Evolutionary conservation across 1,139 yeast genomes (phyloP).

Genomic region (Hansenula sp.): DNA sequence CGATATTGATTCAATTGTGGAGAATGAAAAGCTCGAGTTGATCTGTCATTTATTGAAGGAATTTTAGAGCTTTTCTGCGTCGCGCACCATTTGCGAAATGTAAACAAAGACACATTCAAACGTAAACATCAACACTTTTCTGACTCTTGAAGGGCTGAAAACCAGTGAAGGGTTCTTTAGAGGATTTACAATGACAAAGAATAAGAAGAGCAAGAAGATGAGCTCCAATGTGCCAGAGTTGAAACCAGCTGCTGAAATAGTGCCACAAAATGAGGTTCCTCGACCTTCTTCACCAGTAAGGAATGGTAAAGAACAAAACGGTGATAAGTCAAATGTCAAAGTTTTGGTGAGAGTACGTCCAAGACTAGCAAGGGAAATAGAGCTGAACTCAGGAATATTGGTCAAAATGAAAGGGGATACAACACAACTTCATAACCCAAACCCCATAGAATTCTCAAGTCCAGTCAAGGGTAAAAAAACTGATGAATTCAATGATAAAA

Average conservation of each 20-base stretch:
- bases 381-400: slow-evolving; percentile 16
- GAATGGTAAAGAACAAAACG: slow-evolving; percentile 1
- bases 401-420: slow-evolving; percentile 34
- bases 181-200: not conserved
- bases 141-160: too few species aligned
- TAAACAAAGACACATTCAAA: slow-evolving; percentile 3
- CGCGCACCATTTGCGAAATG: slow-evolving; percentile 4
- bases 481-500: slow-evolving; percentile 23
- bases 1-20: too few species aligned
- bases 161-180: too few species aligned
- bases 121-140: not conserved
- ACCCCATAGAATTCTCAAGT: slow-evolving; percentile 8
- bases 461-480: slow-evolving; percentile 12
- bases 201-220: not conserved
- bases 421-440: slow-evolving; percentile 17
- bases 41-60: not conserved
- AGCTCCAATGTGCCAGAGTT: not conserved
- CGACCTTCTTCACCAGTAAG: not conserved
- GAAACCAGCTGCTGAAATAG: not conserved
- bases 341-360: slow-evolving; percentile 48
- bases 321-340: slow-evolving; percentile 28
- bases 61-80: not conserved
- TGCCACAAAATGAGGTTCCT: not conserved
- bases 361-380: slow-evolving; percentile 32
- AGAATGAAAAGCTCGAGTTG: too few species aligned